phyloP scores from a whole-genome alignment of 176 grass and related monocot genomes.

The Stipa capillata region DNA sequence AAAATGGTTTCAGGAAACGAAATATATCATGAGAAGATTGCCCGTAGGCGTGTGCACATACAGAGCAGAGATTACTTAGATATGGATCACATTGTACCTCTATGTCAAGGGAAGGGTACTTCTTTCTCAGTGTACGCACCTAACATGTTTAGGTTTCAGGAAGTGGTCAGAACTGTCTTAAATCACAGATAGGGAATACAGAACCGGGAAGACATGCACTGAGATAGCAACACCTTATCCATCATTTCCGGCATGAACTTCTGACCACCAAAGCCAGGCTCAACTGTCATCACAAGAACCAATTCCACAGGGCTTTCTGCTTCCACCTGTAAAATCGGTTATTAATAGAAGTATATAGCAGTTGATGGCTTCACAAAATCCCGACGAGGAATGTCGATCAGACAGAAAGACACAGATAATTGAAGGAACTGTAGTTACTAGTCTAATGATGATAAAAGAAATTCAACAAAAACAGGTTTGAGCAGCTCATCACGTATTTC shows the following conservation, averaged over 20 bases:
- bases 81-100: constrained; percentile 43
- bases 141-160: constrained; percentile 21
- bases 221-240: constrained; percentile 63
- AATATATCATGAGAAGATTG: not conserved
- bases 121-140: constrained; percentile 80
- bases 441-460: not conserved
- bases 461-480: not conserved
- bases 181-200: not conserved
- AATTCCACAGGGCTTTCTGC: constrained; percentile 81
- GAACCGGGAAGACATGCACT: not conserved
- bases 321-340: constrained; percentile 53
- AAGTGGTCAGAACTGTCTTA: not conserved
- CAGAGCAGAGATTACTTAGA: not conserved
- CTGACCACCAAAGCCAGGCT: constrained; percentile 96
- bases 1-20: not conserved
- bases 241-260: constrained; percentile 99
- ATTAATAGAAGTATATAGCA: not conserved
- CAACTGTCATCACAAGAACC: constrained; percentile 97
- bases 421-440: not conserved
- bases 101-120: constrained; percentile 90
- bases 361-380: not conserved
- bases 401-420: not conserved
- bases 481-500: not conserved
- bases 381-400: not conserved
- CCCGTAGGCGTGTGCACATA: no score